These are phyloP conservation scores for Leccinum obscurum DNA, from an alignment of 768 basidiomycete genomes.

Conservation along the genomic window DNA sequence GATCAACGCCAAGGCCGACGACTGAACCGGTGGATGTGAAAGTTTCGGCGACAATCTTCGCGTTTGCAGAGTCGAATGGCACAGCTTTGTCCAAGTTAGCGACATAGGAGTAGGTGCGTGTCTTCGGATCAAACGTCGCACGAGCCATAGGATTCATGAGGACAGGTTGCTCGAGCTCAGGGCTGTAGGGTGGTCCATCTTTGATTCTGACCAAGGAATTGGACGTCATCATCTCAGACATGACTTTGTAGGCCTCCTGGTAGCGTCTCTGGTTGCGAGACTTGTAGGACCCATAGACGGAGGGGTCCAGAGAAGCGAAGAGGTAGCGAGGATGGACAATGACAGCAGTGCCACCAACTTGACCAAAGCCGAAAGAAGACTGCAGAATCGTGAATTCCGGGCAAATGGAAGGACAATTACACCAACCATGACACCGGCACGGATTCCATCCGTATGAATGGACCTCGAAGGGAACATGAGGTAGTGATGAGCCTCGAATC, in stretches of 20 bases:
- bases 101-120: constrained; percentile 81
- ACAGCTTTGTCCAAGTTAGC: constrained; percentile 55
- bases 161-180: constrained; percentile 83
- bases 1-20: constrained; percentile 85
- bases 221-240: constrained; percentile 95
- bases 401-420: background rate
- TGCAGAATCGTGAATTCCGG: constrained; percentile 27
- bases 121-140: constrained; percentile 78
- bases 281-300: constrained; percentile 78
- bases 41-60: constrained; percentile 55
- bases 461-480: constrained; percentile 98
- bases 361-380: constrained; percentile 98
- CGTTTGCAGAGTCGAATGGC: constrained; percentile 65
- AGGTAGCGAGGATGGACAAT: constrained; percentile 90
- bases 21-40: constrained; percentile 41
- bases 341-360: constrained; percentile 92
- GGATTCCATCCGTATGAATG: constrained; percentile 91
- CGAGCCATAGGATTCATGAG: constrained; percentile 92
- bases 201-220: constrained; percentile 94
- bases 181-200: constrained; percentile 84
- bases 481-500: constrained; percentile 85
- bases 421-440: constrained; percentile 81
- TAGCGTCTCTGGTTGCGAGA: constrained; percentile 64
- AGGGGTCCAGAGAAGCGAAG: constrained; percentile 78
- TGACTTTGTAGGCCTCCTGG: constrained; percentile 78